Conservation (phyloP, 768 basidiomycete species). For the Pisolithus albus region DNA sequence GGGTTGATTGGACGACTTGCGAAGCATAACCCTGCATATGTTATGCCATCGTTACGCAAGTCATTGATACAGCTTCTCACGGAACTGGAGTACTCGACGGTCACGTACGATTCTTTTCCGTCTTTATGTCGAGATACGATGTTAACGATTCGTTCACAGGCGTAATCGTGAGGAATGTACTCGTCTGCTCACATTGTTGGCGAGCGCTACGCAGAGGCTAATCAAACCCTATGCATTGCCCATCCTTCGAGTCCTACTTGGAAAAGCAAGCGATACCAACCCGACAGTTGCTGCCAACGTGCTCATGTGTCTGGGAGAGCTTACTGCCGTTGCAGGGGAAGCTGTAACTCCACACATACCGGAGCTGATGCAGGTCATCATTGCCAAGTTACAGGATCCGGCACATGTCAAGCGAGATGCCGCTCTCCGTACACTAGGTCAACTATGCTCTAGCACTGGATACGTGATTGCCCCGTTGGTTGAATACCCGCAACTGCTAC, state of each 20-base stretch:
- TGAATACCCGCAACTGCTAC: slow-evolving; percentile 88
- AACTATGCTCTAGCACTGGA: slow-evolving; percentile 91
- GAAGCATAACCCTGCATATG: slow-evolving; percentile 94
- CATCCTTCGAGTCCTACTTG: slow-evolving; percentile 87
- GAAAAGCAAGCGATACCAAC: slow-evolving; percentile 81
- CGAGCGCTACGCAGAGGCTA: slow-evolving; percentile 85
- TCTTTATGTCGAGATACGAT: not conserved
- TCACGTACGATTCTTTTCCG: slow-evolving; percentile 49
- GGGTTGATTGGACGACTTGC: slow-evolving; percentile 88
- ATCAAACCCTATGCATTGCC: slow-evolving; percentile 95
- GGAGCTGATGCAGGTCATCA: slow-evolving; percentile 85
- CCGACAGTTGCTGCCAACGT: slow-evolving; percentile 88
- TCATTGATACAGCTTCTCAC: slow-evolving; percentile 93
- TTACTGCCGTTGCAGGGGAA: slow-evolving; percentile 89
- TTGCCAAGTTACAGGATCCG: slow-evolving; percentile 84
- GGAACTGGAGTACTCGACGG: slow-evolving; percentile 92
- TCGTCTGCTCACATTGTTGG: slow-evolving; percentile 78
- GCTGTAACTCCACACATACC: slow-evolving; percentile 79
- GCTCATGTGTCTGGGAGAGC: slow-evolving; percentile 89
- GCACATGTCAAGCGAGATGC: slow-evolving; percentile 87
- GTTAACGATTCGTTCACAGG: slow-evolving; percentile 30
- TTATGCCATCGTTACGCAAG: slow-evolving; percentile 95
- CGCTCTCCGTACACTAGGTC: slow-evolving; percentile 88
- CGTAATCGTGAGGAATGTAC: slow-evolving; percentile 91
- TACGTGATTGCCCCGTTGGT: slow-evolving; percentile 89